Conservation (phyloP, 345 rosid species). For the Eucalyptus globulus region DNA sequence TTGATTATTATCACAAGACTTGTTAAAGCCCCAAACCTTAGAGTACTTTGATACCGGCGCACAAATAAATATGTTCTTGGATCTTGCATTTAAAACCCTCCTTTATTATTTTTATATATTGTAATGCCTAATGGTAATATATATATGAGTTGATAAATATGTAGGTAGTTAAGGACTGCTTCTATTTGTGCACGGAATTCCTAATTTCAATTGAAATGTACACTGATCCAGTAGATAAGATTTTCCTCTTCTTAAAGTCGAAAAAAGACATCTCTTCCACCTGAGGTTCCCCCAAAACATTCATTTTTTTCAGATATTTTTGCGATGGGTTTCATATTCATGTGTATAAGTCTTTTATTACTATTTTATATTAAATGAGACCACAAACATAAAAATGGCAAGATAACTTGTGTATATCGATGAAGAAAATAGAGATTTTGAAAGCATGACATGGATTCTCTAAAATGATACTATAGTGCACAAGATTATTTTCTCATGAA, state of each 20-base stretch:
- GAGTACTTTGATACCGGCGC: too few relatives aligned
- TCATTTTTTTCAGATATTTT: neutral
- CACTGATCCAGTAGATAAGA: neutral
- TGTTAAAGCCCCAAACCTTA: too few relatives aligned
- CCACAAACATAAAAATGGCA: neutral
- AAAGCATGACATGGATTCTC: neutral
- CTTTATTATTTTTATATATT: too few relatives aligned
- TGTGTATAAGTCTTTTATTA: neutral
- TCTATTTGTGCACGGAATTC: neutral
- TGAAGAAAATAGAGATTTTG: neutral
- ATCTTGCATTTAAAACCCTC: too few relatives aligned
- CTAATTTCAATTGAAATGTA: neutral
- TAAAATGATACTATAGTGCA: too few relatives aligned
- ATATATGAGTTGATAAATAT: too few relatives aligned
- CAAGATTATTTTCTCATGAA: too few relatives aligned
- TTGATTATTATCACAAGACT: too few relatives aligned
- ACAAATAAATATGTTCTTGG: too few relatives aligned
- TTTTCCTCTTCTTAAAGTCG: neutral
- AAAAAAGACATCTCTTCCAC: neutral
- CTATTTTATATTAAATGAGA: too few relatives aligned
- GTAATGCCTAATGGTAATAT: too few relatives aligned
- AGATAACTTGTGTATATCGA: neutral
- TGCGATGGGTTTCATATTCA: neutral
- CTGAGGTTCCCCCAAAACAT: neutral
- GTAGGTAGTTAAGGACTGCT: too few relatives aligned